phyloP scores from a whole-genome alignment of 2,329 filamentous ascomycete species.

The Claviceps pusilla region DNA sequence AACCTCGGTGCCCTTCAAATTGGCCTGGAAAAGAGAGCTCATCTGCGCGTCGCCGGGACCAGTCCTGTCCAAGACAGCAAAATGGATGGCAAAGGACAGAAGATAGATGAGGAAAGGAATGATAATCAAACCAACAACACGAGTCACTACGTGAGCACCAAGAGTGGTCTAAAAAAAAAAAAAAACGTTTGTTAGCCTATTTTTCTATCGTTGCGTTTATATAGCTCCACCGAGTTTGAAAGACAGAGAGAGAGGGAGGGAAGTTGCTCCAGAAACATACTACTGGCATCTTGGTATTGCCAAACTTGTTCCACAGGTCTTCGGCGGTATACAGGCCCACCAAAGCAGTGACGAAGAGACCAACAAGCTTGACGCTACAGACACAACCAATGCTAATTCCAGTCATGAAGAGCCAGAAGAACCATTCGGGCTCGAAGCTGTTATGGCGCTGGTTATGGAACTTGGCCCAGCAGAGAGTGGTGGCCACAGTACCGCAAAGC shows the following conservation, averaged over 20 bases:
- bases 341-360: conserved; percentile 85
- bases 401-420: conserved; percentile 82
- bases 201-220: background rate
- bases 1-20: conserved; percentile 82
- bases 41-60: conserved; percentile 98
- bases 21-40: conserved; percentile 98
- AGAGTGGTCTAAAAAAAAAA: conserved; percentile 35
- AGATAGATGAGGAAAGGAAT: conserved; percentile 86
- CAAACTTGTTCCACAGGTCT: conserved; percentile 97
- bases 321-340: conserved; percentile 92
- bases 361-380: conserved; percentile 96
- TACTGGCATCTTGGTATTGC: conserved; percentile 79
- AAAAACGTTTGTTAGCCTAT: background rate
- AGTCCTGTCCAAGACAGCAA: conserved; percentile 80
- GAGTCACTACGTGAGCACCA: conserved; percentile 61
- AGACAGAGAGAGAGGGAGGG: background rate
- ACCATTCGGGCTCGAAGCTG: conserved; percentile 86
- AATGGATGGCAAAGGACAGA: conserved; percentile 89
- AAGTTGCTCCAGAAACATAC: conserved; percentile 27
- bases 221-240: too few species aligned
- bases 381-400: conserved; percentile 95
- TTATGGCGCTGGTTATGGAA: conserved; percentile 80
- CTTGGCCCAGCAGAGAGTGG: conserved; percentile 90
- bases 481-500: conserved; percentile 95
- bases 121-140: conserved; percentile 74